Conservation (phyloP, 192 early-diverging fungal species). For the Coemansia sp. region DNA sequence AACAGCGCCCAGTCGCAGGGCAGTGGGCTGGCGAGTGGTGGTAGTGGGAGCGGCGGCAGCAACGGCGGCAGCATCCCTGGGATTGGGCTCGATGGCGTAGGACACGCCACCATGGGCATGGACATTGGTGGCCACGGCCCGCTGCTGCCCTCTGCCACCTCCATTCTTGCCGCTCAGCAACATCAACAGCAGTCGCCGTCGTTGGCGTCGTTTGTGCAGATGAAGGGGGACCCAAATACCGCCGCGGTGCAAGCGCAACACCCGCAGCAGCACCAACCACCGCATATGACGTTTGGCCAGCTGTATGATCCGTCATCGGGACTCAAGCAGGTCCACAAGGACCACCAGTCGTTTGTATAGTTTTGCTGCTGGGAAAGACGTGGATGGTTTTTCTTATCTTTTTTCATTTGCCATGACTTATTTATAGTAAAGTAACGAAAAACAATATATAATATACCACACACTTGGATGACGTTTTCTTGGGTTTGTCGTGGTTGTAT, state of each 20-base stretch:
- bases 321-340: slow-evolving; percentile 27
- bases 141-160: slow-evolving; percentile 5
- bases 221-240: not conserved
- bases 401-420: too few species aligned
- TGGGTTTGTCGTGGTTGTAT: too few species aligned
- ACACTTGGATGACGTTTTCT: too few species aligned
- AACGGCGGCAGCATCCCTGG: slow-evolving; percentile 5
- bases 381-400: not conserved
- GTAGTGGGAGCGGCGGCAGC: slow-evolving; percentile 3
- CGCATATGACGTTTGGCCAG: slow-evolving; percentile 10
- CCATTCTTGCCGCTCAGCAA: slow-evolving; percentile 7
- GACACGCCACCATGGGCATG: not conserved
- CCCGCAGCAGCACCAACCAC: slow-evolving; percentile 8
- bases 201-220: slow-evolving; percentile 7
- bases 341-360: slow-evolving; percentile 32
- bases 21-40: slow-evolving; percentile 7
- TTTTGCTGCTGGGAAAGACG: not conserved
- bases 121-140: not conserved
- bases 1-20: slow-evolving; percentile 15
- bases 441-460: too few species aligned
- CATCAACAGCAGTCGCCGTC: slow-evolving; percentile 15
- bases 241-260: not conserved
- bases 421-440: too few species aligned
- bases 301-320: slow-evolving; percentile 24
- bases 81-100: not conserved